These are phyloP conservation scores for Salix purpurea DNA, from an alignment of 345 rosid genomes.

Conservation along the genomic window DNA sequence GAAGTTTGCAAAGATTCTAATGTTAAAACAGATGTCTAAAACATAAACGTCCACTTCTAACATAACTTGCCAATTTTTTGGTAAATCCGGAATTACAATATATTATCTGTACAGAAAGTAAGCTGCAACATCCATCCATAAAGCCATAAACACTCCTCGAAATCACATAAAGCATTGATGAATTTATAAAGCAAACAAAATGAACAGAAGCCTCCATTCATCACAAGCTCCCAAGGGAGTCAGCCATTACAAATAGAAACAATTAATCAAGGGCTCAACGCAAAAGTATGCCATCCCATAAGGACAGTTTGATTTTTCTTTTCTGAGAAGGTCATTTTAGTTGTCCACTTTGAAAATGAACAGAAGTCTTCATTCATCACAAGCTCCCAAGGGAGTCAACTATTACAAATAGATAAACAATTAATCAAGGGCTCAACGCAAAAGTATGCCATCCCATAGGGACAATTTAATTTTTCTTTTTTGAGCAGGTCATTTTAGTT, in stretches of 20 bases:
- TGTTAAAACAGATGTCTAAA: neutral
- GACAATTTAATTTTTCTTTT: neutral
- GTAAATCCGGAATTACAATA: neutral
- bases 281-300: neutral
- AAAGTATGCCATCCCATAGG: neutral
- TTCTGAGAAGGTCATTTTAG: neutral
- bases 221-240: neutral
- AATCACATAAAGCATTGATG: neutral
- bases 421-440: neutral
- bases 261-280: neutral
- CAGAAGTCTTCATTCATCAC: neutral
- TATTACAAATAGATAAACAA: neutral
- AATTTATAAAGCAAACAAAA: neutral
- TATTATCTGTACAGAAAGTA: neutral
- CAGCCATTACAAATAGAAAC: neutral
- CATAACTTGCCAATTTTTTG: neutral
- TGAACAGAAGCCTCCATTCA: neutral
- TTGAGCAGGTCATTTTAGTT: neutral
- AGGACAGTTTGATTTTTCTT: neutral
- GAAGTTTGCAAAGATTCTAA: neutral
- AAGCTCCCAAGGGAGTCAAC: neutral
- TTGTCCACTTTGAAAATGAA: neutral
- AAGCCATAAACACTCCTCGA: neutral
- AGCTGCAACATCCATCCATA: constrained; percentile 7
- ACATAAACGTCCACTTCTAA: neutral